Conservation (phyloP, 169 alveolate genomes). For the Eimeria praecox region DNA sequence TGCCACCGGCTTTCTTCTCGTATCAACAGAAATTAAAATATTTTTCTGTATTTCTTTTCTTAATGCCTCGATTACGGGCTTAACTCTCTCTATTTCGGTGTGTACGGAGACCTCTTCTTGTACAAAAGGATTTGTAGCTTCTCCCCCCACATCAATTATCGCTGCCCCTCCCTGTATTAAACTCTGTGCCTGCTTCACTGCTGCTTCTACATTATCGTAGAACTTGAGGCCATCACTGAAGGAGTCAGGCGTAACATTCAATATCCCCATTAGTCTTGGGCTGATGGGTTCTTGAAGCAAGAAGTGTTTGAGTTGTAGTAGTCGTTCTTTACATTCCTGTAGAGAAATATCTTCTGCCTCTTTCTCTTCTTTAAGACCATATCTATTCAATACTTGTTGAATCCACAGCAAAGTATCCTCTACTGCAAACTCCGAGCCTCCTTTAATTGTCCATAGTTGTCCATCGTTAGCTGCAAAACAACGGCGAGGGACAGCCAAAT, state of each 20-base stretch:
- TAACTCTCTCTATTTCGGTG: conserved; percentile 55
- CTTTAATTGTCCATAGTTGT: conserved; percentile 59
- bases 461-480: conserved; percentile 55
- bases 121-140: conserved; percentile 70
- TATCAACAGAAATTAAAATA: conserved; percentile 69
- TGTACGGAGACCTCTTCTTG: conserved; percentile 35
- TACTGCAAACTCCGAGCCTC: neutral
- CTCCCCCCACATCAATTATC: conserved; percentile 80
- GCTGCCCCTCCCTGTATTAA: conserved; percentile 72
- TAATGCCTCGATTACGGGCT: conserved; percentile 52
- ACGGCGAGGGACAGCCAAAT: conserved; percentile 66
- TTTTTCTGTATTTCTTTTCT: neutral
- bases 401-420: conserved; percentile 54
- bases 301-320: neutral
- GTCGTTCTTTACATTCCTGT: neutral
- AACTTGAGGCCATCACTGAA: conserved; percentile 76
- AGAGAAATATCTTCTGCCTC: neutral
- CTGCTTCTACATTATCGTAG: conserved; percentile 57
- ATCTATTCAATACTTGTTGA: conserved; percentile 20
- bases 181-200: conserved; percentile 14
- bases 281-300: neutral
- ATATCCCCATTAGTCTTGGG: conserved; percentile 78
- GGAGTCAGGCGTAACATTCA: conserved; percentile 84
- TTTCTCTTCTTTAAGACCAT: neutral
- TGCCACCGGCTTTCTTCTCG: conserved; percentile 67